Conservation (phyloP, 2,329 filamentous ascomycete genomes). For the Hymenoscyphus infarciens region DNA sequence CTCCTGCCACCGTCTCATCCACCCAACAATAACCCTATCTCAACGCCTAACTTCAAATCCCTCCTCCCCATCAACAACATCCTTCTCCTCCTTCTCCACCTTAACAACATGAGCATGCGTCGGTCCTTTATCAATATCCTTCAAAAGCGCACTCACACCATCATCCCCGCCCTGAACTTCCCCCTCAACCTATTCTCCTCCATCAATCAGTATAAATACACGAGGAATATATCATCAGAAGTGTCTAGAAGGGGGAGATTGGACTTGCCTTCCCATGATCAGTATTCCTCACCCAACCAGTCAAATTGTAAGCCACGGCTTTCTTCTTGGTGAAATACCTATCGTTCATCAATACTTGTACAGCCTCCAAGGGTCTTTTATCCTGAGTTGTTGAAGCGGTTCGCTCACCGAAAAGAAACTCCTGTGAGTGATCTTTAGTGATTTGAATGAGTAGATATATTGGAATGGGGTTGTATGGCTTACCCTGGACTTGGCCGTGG, state of each 20-base stretch:
- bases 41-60: constrained; percentile 52
- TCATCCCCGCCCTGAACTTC: constrained; percentile 77
- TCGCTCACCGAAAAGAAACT: constrained; percentile 21
- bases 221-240: background rate
- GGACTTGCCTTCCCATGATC: constrained; percentile 48
- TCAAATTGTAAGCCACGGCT: constrained; percentile 48
- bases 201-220: background rate
- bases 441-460: background rate
- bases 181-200: constrained; percentile 69
- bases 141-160: constrained; percentile 65
- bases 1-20: background rate
- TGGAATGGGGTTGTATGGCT: constrained; percentile 12
- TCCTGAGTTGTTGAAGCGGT: background rate
- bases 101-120: constrained; percentile 67
- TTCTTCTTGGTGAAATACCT: constrained; percentile 52
- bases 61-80: constrained; percentile 62
- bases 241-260: background rate
- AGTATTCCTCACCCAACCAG: constrained; percentile 61
- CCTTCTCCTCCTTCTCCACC: constrained; percentile 66
- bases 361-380: background rate
- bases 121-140: constrained; percentile 73
- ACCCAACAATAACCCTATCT: background rate
- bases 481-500: constrained; percentile 69
- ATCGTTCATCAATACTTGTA: background rate
- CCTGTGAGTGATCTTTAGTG: constrained; percentile 11